A percentile compares a stretch with the other conserved stretches of the same genome.
phyloP scores from a whole-genome alignment of 257 asterid species.

The Solanum paucissectum region DNA sequence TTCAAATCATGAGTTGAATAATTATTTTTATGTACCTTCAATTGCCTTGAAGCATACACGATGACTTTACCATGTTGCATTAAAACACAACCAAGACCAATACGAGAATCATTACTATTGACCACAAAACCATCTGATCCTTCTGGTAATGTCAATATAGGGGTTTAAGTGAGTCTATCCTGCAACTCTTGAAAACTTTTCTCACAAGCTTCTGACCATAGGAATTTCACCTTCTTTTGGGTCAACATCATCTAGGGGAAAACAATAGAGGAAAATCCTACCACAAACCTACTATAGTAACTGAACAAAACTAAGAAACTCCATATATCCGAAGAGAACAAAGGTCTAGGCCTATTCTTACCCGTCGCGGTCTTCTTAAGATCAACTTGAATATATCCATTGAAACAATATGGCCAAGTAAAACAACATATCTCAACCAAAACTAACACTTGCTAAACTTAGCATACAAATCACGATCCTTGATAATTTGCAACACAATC shows the following conservation, averaged over 20 bases:
- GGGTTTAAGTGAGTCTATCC: too few species aligned
- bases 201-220: neutral
- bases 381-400: neutral
- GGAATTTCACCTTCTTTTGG: neutral
- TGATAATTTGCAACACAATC: neutral
- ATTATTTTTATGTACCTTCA: neutral
- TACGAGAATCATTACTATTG: neutral
- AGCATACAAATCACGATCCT: neutral
- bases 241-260: neutral
- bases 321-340: neutral
- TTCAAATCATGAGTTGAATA: neutral
- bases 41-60: neutral
- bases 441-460: neutral
- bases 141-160: too few species aligned
- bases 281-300: neutral
- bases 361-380: neutral
- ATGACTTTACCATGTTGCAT: neutral
- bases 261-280: neutral
- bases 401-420: neutral
- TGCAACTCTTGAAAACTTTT: neutral
- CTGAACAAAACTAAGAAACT: neutral
- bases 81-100: neutral
- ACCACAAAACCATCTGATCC: too few species aligned
- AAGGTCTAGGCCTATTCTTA: neutral
- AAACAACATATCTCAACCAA: neutral